A percentile compares a stretch with the other conserved stretches of the same genome.
These are phyloP conservation scores for Hypoxylon lienhwacheense DNA, from an alignment of 495 filamentous ascomycete genomes.

Conservation along the genomic window DNA sequence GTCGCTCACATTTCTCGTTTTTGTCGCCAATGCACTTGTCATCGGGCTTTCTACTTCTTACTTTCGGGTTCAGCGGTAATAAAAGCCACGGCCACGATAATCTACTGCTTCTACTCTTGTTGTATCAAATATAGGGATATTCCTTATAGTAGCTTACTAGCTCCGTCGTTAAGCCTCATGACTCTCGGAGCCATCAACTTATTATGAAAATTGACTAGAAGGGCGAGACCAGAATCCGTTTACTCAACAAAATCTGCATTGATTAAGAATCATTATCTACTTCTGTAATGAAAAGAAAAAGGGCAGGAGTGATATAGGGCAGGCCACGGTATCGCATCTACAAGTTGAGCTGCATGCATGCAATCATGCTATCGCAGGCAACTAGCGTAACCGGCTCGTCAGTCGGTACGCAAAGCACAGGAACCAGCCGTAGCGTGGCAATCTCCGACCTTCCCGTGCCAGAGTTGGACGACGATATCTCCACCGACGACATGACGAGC, in stretches of 20 bases:
- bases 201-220: constrained; percentile 8
- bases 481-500: constrained; percentile 38
- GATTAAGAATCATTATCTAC: background rate
- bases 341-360: too few species aligned
- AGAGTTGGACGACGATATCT: constrained; percentile 37
- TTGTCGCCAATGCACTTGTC: constrained; percentile 5
- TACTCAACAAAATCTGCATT: constrained; percentile 9
- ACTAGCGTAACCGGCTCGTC: constrained; percentile 32
- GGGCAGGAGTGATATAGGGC: constrained; percentile 10
- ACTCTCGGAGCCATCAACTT: constrained; percentile 14
- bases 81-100: too few species aligned
- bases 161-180: constrained; percentile 1
- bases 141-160: constrained; percentile 19
- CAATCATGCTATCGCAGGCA: constrained; percentile 34
- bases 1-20: constrained; percentile 4
- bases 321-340: constrained; percentile 16
- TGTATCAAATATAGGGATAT: background rate
- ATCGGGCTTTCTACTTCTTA: background rate
- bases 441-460: constrained; percentile 35
- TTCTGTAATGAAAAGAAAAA: constrained; percentile 30
- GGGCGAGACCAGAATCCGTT: constrained; percentile 1
- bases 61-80: constrained; percentile 2
- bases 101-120: too few species aligned
- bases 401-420: constrained; percentile 25
- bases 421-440: constrained; percentile 14